Conservation (phyloP, 495 filamentous ascomycete genomes). For the Hypoxylon perforatum region DNA sequence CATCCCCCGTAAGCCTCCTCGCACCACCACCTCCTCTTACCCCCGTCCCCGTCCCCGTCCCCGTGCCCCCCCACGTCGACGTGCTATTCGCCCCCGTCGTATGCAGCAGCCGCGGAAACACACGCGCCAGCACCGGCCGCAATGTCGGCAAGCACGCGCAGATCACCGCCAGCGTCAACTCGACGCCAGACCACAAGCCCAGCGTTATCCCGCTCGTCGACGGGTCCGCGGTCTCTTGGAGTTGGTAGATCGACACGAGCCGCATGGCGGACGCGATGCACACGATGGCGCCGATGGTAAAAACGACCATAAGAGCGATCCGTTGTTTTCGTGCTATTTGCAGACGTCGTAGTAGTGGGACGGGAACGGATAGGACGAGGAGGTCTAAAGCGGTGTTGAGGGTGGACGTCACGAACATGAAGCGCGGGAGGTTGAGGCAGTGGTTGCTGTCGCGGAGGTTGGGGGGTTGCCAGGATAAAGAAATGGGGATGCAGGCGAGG, state of each 20-base stretch:
- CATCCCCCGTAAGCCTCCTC: neutral
- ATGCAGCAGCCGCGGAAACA: constrained; percentile 34
- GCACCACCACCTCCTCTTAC: neutral
- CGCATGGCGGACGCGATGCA: constrained; percentile 46
- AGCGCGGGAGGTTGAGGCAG: constrained; percentile 43
- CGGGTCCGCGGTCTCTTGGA: constrained; percentile 14
- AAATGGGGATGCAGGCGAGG: constrained; percentile 43
- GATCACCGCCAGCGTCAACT: constrained; percentile 46
- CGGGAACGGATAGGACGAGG: constrained; percentile 39
- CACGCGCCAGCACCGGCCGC: constrained; percentile 36
- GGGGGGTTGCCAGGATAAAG: constrained; percentile 36
- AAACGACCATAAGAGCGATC: constrained; percentile 41
- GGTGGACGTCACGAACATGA: constrained; percentile 43
- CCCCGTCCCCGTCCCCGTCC: neutral
- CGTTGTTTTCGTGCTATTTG: constrained; percentile 37
- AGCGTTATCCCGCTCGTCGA: constrained; percentile 12
- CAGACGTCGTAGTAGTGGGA: constrained; percentile 18
- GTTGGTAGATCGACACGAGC: constrained; percentile 34
- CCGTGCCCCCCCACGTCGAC: constrained; percentile 2
- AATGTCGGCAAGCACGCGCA: constrained; percentile 51
- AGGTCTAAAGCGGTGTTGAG: constrained; percentile 46
- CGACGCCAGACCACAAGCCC: constrained; percentile 46
- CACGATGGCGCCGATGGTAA: constrained; percentile 45
- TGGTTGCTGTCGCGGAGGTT: constrained; percentile 9
- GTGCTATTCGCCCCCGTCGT: neutral